Evolutionary conservation across 192 early-diverging fungal species (phyloP).

Genomic region (Bifiguratus adelaidae): DNA sequence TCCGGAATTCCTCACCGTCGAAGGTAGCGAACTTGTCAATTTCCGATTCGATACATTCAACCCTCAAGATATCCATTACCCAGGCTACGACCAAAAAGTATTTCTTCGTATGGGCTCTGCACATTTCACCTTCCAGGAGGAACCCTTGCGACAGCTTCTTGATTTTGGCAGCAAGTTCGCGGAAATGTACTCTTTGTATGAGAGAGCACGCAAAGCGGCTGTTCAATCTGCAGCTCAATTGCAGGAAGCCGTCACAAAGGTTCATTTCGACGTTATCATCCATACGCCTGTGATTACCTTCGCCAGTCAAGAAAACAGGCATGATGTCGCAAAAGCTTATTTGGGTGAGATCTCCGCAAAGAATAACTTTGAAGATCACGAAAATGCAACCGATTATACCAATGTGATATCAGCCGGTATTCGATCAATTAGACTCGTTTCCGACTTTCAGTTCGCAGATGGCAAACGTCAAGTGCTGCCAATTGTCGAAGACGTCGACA

Average conservation of each 20-base stretch:
- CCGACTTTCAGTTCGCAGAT: constrained; percentile 31
- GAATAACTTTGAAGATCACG: constrained; percentile 56
- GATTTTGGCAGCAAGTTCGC: constrained; percentile 79
- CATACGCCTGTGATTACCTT: constrained; percentile 80
- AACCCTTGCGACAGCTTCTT: constrained; percentile 59
- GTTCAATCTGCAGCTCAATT: constrained; percentile 67
- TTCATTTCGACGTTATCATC: constrained; percentile 81
- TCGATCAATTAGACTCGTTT: constrained; percentile 44
- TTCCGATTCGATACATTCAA: constrained; percentile 83
- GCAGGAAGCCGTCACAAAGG: constrained; percentile 64
- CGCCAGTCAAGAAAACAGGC: constrained; percentile 43
- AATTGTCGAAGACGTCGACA: constrained; percentile 81
- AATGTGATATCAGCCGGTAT: constrained; percentile 55
- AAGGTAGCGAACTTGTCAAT: constrained; percentile 82
- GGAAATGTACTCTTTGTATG: constrained; percentile 78
- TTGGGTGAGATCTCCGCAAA: constrained; percentile 79
- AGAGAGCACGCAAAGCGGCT: constrained; percentile 79
- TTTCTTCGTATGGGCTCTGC: constrained; percentile 74
- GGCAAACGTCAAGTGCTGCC: constrained; percentile 42
- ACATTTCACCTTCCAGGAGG: constrained; percentile 68
- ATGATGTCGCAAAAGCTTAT: constrained; percentile 64
- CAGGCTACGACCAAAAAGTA: constrained; percentile 77
- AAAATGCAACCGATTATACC: constrained; percentile 35
- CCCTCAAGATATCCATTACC: constrained; percentile 38
- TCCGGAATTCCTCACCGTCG: constrained; percentile 63